These are phyloP conservation scores for Globisporangium polare DNA, from an alignment of 352 stramenopile species.

Conservation along the genomic window DNA sequence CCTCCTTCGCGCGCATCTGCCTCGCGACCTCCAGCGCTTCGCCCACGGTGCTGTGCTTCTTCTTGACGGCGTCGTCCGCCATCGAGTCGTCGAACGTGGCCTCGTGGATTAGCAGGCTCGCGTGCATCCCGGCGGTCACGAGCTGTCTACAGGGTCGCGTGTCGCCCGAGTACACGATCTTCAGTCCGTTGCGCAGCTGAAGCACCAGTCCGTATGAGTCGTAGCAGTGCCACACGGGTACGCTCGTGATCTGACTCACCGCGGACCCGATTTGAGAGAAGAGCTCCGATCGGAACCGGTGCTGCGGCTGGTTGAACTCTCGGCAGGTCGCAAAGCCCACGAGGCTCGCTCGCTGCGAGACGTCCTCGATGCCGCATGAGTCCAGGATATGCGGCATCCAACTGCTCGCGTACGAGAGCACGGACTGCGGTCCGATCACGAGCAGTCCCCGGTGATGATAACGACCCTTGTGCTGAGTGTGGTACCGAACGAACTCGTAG, in stretches of 20 bases:
- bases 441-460: conserved; percentile 20
- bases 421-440: conserved; percentile 47
- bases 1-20: conserved; percentile 68
- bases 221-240: conserved; percentile 79
- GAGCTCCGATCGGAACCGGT: conserved; percentile 25
- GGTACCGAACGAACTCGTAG: conserved; percentile 41
- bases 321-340: conserved; percentile 40
- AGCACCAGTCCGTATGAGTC: conserved; percentile 77
- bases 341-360: neutral
- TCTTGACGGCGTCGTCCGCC: conserved; percentile 89
- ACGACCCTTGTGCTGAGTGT: conserved; percentile 9
- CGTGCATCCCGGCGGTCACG: conserved; percentile 39
- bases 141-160: conserved; percentile 87
- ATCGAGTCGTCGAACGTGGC: conserved; percentile 97
- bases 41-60: conserved; percentile 92
- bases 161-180: conserved; percentile 92
- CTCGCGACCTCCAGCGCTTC: conserved; percentile 87
- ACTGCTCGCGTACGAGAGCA: conserved; percentile 51
- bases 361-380: neutral
- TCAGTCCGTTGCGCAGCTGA: conserved; percentile 35
- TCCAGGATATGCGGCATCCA: conserved; percentile 32
- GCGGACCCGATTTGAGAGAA: conserved; percentile 27
- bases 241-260: conserved; percentile 39
- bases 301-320: conserved; percentile 43
- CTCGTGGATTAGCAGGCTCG: conserved; percentile 94